Evolutionary conservation across 257 asterid species (phyloP).

Genomic region (Voacanga thouarsii): DNA sequence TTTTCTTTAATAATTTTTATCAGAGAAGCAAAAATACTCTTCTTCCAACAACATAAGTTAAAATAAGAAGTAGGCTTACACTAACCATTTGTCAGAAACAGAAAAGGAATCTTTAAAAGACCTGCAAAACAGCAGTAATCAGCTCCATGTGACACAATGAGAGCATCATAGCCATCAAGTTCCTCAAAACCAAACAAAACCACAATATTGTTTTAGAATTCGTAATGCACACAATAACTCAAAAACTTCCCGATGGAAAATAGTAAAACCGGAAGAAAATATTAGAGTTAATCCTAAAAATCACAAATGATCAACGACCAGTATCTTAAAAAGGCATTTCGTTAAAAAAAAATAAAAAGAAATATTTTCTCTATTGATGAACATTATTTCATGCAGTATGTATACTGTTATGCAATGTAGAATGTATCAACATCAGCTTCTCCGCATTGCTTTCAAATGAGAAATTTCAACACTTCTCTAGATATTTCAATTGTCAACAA

Average conservation of each 20-base stretch:
- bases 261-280: background rate
- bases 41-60: background rate
- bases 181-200: background rate
- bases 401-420: background rate
- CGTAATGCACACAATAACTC: background rate
- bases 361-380: background rate
- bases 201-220: background rate
- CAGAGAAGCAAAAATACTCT: background rate
- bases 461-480: background rate
- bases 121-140: constrained; percentile 34
- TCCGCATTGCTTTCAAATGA: background rate
- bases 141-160: constrained; percentile 2
- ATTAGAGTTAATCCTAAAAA: background rate
- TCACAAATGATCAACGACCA: background rate
- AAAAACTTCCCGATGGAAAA: background rate
- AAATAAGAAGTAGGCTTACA: background rate
- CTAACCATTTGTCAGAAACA: constrained; percentile 65
- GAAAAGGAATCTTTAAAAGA: constrained; percentile 47
- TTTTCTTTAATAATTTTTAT: background rate
- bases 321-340: background rate
- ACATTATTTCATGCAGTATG: background rate
- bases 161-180: background rate
- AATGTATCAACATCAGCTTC: background rate
- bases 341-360: background rate
- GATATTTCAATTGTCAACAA: background rate